Conservation (phyloP, 331 rosid species). For the Prunus yedoensis region DNA sequence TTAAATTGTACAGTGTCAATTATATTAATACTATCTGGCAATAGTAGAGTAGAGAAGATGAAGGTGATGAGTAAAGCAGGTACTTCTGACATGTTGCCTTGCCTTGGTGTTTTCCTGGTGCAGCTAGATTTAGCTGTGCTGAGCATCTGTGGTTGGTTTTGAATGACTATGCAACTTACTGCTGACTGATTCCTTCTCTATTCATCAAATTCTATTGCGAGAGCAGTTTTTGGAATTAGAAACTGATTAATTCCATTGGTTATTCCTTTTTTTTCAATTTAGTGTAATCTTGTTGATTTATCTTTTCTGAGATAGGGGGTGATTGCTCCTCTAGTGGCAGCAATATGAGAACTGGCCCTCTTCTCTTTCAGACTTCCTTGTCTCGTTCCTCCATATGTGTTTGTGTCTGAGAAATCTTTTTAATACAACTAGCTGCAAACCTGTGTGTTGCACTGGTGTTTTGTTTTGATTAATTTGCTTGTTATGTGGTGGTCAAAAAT, state of each 20-base stretch:
- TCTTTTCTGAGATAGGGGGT: not conserved
- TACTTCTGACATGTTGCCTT: constrained; percentile 47
- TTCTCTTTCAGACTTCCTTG: not conserved
- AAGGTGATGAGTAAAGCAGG: constrained; percentile 52
- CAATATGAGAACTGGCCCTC: not conserved
- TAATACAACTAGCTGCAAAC: not conserved
- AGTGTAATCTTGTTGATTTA: not conserved
- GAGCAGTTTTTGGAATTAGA: not conserved
- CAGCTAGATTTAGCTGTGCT: constrained; percentile 36
- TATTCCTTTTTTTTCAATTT: not conserved
- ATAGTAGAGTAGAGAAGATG: constrained; percentile 37
- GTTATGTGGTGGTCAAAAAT: not conserved
- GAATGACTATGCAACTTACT: constrained; percentile 33
- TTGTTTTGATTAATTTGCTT: not conserved
- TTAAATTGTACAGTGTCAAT: not conserved
- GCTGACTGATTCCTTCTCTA: constrained; percentile 44
- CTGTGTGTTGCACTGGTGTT: not conserved
- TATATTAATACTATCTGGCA: not conserved
- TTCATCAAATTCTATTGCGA: constrained; percentile 4
- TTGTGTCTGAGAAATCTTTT: too few relatives aligned
- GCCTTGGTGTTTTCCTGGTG: constrained; percentile 47
- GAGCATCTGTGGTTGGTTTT: constrained; percentile 35
- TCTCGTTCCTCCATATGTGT: not conserved
- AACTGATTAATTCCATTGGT: not conserved
- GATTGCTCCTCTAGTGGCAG: not conserved